These are phyloP conservation scores for Cetraspora pellucida DNA, from an alignment of 192 early-diverging fungal species.

Conservation along the genomic window DNA sequence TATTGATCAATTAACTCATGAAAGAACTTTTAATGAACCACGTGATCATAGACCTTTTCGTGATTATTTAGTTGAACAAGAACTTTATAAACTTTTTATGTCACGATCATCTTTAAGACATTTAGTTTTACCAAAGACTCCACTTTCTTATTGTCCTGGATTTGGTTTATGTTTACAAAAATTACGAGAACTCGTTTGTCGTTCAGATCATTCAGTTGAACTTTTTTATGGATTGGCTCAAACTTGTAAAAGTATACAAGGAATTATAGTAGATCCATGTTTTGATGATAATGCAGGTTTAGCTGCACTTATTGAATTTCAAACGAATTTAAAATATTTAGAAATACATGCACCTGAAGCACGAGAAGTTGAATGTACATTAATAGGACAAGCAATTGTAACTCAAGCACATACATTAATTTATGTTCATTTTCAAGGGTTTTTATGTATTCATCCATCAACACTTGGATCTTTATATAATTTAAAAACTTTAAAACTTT, in stretches of 20 bases:
- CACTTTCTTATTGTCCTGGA: conserved; percentile 6
- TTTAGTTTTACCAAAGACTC: background rate
- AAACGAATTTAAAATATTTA: background rate
- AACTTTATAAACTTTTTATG: conserved; percentile 8
- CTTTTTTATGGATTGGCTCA: conserved; percentile 4
- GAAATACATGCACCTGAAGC: conserved; percentile 1
- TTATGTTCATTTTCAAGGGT: background rate
- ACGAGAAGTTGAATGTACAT: background rate
- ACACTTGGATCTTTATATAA: background rate
- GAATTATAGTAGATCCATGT: background rate
- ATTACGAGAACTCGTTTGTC: background rate
- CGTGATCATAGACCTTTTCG: background rate
- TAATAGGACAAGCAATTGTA: background rate
- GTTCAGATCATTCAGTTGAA: background rate
- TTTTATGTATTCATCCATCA: background rate
- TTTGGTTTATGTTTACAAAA: background rate
- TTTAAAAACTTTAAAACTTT: conserved; percentile 3
- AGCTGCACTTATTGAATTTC: conserved; percentile 1
- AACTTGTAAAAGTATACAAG: background rate
- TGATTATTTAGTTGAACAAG: conserved; percentile 12
- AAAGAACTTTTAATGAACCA: background rate
- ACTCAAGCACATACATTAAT: background rate
- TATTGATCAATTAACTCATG: background rate
- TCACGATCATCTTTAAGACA: background rate
- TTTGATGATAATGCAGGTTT: background rate